Conservation (phyloP, 768 basidiomycete genomes). For the Kwoniella heveanensis region DNA sequence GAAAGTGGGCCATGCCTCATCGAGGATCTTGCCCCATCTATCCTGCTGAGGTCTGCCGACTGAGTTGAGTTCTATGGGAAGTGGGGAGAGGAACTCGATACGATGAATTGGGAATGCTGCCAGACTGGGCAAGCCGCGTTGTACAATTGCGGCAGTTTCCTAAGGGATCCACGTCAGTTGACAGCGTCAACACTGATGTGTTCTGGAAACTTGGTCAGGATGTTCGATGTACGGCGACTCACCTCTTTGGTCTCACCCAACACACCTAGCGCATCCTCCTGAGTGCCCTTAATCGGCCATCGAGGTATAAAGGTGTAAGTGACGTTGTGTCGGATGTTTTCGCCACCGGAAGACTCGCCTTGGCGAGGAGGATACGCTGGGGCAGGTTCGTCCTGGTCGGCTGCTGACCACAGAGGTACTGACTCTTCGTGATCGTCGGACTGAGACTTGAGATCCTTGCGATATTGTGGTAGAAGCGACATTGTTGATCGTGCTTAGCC, state of each 20-base stretch:
- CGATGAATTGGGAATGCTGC: conserved; percentile 26
- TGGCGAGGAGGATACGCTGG: neutral
- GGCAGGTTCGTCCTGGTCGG: neutral
- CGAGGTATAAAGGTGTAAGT: conserved; percentile 39
- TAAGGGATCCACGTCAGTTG: neutral
- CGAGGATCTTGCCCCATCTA: conserved; percentile 34
- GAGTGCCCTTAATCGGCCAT: conserved; percentile 30
- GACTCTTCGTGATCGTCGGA: neutral
- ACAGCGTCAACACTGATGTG: neutral
- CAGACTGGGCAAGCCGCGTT: conserved; percentile 28
- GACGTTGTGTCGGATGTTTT: conserved; percentile 16
- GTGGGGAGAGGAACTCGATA: conserved; percentile 32
- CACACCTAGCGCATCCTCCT: conserved; percentile 37
- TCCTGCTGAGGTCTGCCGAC: conserved; percentile 9
- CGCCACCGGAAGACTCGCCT: neutral
- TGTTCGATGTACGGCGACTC: neutral
- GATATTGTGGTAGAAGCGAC: neutral
- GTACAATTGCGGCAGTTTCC: conserved; percentile 37
- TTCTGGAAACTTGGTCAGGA: neutral
- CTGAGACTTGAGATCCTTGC: neutral
- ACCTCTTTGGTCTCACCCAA: conserved; percentile 29
- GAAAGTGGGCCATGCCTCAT: conserved; percentile 40
- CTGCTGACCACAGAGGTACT: neutral
- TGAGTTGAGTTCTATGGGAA: conserved; percentile 6
- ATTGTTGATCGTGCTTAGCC: neutral